Percentiles rank a stretch among this genome's conserved stretches.
phyloP scores from a whole-genome alignment of 495 filamentous ascomycete species.

The Neurospora pannonica region DNA sequence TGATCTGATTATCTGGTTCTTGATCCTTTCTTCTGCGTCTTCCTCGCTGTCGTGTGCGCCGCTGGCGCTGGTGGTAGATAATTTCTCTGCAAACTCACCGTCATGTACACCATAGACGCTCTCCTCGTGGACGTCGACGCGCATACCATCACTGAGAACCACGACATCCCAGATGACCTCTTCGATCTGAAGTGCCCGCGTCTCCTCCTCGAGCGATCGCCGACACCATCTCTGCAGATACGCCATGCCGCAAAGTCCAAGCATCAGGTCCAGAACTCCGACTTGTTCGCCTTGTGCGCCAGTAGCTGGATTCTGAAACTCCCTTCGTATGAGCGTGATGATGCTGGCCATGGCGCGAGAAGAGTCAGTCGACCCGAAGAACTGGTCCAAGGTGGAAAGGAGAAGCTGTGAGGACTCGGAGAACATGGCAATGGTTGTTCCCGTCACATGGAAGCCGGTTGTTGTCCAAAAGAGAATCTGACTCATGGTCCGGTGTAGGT shows the following conservation, averaged over 20 bases:
- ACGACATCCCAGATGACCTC: slow-evolving; percentile 76
- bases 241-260: slow-evolving; percentile 61
- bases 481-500: slow-evolving; percentile 52
- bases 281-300: slow-evolving; percentile 51
- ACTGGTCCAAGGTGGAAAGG: slow-evolving; percentile 58
- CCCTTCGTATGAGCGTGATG: slow-evolving; percentile 60
- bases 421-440: slow-evolving; percentile 50
- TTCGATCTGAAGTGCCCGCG: slow-evolving; percentile 41
- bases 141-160: slow-evolving; percentile 52
- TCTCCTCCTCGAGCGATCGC: slow-evolving; percentile 47
- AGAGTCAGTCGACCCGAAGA: slow-evolving; percentile 69
- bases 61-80: slow-evolving; percentile 4
- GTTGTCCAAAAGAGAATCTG: slow-evolving; percentile 58
- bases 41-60: slow-evolving; percentile 24
- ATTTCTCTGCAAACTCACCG: slow-evolving; percentile 37
- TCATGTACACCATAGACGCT: slow-evolving; percentile 22
- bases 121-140: slow-evolving; percentile 49
- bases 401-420: slow-evolving; percentile 57
- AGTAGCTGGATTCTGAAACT: slow-evolving; percentile 56
- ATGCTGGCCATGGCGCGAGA: slow-evolving; percentile 74
- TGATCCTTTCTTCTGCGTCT: slow-evolving; percentile 34
- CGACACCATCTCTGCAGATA: slow-evolving; percentile 61
- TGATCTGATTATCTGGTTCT: slow-evolving; percentile 33
- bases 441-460: slow-evolving; percentile 60
- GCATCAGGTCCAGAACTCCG: slow-evolving; percentile 54